Percentiles rank a stretch among this genome's conserved stretches.
phyloP scores from a whole-genome alignment of 306 rosid genomes.

The Trifolium pratense region DNA sequence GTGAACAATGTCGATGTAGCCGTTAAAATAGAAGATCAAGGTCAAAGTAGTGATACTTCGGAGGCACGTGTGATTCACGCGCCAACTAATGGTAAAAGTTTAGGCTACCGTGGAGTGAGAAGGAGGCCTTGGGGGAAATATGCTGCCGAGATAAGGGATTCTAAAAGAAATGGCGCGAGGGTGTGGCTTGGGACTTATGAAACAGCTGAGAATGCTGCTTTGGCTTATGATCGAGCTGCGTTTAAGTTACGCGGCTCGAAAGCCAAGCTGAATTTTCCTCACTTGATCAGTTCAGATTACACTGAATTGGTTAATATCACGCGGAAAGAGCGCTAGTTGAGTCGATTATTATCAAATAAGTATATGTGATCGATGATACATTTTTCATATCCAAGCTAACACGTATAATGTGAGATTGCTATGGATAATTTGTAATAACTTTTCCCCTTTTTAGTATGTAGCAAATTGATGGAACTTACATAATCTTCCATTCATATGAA shows the following conservation, averaged over 20 bases:
- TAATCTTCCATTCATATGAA: background rate
- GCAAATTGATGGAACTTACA: background rate
- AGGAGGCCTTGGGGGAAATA: conserved; percentile 67
- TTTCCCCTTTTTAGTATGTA: background rate
- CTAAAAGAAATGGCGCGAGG: conserved; percentile 51
- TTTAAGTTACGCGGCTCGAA: conserved; percentile 60
- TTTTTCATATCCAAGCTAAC: too few species aligned
- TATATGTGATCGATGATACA: background rate
- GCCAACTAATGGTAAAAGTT: background rate
- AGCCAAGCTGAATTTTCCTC: conserved; percentile 68
- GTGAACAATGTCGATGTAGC: background rate
- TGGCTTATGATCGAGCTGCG: conserved; percentile 68
- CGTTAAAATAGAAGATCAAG: background rate
- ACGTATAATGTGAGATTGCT: background rate
- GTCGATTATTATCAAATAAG: background rate
- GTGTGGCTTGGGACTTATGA: conserved; percentile 71
- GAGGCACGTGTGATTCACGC: conserved; percentile 1
- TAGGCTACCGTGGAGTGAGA: conserved; percentile 55
- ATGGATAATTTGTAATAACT: background rate
- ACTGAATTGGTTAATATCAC: background rate
- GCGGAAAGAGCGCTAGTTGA: background rate
- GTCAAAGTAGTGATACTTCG: background rate
- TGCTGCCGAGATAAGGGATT: conserved; percentile 68
- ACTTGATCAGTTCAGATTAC: conserved; percentile 39
- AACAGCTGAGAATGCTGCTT: conserved; percentile 57